Base-by-base conservation (phyloP, 2,329 filamentous ascomycete species). In the Rutstroemia sp. region DNA sequence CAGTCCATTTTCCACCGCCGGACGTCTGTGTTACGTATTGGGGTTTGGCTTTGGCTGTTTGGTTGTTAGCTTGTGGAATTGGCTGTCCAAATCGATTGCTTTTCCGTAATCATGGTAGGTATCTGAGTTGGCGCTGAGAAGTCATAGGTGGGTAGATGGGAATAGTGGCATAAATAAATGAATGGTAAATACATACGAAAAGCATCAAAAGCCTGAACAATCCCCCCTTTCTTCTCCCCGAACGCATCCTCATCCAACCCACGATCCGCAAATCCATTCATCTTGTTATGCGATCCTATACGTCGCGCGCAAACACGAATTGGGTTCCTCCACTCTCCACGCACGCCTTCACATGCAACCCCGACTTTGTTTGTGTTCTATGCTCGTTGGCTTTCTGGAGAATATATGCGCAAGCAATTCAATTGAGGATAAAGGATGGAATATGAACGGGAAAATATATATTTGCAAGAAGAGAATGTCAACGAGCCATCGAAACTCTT, bases 1-100 rank as follows among this genome's bases (percentile, higher is more conserved):
- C 80, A 21, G 94, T 97, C 88, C 92, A 96, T 75, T 95, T 91
- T 61, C 92, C 92, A 67, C 94, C 95, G 67, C 88, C 87, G 39
- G 87, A 81, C 34, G 90, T 95, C 62, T 86, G 83, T 48, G 88
- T 86, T 55, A 94, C 86, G 74, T 96, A 99, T 69, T 92, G 90
- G 16, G 92, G 83, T 76, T 97, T 97, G 54, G 92, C 90, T 79
- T 99, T 97, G 63, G 94, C 92, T 96, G 69, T 54, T 58, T 18
- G n/a, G 21, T 27, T 5, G 16, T 38, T 7, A 9, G 23, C 50
- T 58, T 49, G 30, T 41, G 44, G 9, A 34, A 8, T 37, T 25
- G 7, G 48, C 16, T 42, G 54, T 5, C 14, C 16, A 16, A 4
- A 25, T 46, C 9, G 19, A 23, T 14, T 19, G 44, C 3, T 44